Conservation (phyloP, 257 asterid genomes). For the Verbascum thapsus region DNA sequence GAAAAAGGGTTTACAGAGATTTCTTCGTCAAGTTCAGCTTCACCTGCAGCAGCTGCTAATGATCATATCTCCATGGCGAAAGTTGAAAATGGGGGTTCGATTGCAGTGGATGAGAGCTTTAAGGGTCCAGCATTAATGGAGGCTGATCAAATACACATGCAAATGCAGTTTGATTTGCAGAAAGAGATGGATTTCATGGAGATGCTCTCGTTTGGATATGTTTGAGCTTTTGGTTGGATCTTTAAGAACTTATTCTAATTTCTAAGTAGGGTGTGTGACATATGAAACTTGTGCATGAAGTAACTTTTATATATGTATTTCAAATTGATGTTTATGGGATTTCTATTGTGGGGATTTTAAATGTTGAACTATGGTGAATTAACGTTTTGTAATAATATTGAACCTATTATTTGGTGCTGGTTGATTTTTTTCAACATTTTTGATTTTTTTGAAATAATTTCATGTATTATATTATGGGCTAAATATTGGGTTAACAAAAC, state of each 20-base stretch:
- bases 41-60: conserved; percentile 21
- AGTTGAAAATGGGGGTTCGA: background rate
- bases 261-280: background rate
- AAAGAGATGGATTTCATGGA: conserved; percentile 64
- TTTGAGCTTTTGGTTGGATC: conserved; percentile 18
- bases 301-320: too few species aligned
- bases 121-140: conserved; percentile 31
- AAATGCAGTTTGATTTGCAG: conserved; percentile 47
- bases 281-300: background rate
- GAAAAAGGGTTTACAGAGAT: conserved; percentile 20
- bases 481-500: too few species aligned
- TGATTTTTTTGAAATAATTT: too few species aligned
- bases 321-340: too few species aligned
- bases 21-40: conserved; percentile 33
- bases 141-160: conserved; percentile 29
- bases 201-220: conserved; percentile 44
- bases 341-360: too few species aligned
- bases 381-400: too few species aligned
- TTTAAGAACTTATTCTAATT: background rate
- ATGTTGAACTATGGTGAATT: too few species aligned
- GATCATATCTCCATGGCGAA: background rate
- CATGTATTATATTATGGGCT: too few species aligned
- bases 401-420: too few species aligned
- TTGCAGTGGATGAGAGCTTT: conserved; percentile 26
- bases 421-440: too few species aligned